Evolutionary conservation across 2,329 filamentous ascomycete species (phyloP), one percentile per base, ranked within the genome.

Genomic region (Rosellinia necatrix): DNA sequence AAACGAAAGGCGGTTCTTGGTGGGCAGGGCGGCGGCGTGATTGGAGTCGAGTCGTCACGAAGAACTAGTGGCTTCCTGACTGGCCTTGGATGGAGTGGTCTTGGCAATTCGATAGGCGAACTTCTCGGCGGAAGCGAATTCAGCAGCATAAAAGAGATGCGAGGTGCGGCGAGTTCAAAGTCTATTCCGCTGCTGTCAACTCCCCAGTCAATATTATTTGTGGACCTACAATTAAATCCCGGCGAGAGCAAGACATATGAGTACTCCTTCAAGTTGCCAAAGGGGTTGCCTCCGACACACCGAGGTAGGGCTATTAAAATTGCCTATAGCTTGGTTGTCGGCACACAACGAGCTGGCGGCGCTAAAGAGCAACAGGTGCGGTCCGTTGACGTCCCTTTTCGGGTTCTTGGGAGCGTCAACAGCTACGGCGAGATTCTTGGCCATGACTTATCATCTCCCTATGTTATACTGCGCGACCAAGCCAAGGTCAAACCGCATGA

Each of bases 141-240:
- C 63, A 96, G 93, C 74, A 96, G 89, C 56, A 92, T 99, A 70
- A 92, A 92, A 68, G 92, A 97, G 70, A 97, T 97, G 91, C 88
- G 92, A 62, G 90, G 90, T 3, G 88, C 89, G 47, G 89, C 89
- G 22, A 94, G 89, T 70, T 89, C 91, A 27, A 92, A 91, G 70
- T 89, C 90, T 2, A 88, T 99, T 38, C 94, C 94, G 0, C 78
- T 99, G 42, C 80, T 99, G n/a, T 94, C 91, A 13, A 97, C 93
- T 4, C 92, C 93, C 1, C 94, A 97, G 74, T 96, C 92, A 2
- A 91, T 99, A 59, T 77, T 99, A 10, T 99, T 99, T 71, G 94
- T 99, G 49, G 92, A 99, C 72, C 78, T 99, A 53, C 86, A 89
- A 65, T 81, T 99, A 19, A 87, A 83, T 6, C 92, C 94, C 0